phyloP scores from a whole-genome alignment of 805 yeast genomes.

The Candida silvicultrix region DNA sequence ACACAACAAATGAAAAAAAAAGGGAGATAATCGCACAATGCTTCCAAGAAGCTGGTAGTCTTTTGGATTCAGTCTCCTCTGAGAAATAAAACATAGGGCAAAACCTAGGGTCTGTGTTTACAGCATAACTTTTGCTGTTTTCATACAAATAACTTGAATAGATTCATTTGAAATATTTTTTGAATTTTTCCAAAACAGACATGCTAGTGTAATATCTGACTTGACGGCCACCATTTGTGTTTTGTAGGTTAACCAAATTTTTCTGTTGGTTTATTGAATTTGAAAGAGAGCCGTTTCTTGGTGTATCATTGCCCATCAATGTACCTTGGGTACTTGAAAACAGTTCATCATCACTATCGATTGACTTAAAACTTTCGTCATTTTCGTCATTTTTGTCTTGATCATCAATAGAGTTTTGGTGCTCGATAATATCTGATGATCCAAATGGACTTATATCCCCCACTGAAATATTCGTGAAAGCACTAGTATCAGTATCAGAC shows the following conservation, averaged over 20 bases:
- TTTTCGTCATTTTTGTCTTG: slow-evolving; percentile 2
- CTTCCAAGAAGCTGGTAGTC: no score
- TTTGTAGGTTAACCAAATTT: slow-evolving; percentile 10
- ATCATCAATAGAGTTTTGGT: not conserved
- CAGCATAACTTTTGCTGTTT: not conserved
- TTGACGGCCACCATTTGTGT: slow-evolving; percentile 12
- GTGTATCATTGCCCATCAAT: slow-evolving; percentile 5
- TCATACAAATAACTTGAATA: no score
- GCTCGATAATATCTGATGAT: slow-evolving; percentile 1
- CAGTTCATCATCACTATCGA: slow-evolving; percentile 8
- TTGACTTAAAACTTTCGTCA: slow-evolving; percentile 10
- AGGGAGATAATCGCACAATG: no score
- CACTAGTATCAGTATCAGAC: slow-evolving; percentile 18
- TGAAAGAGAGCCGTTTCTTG: not conserved
- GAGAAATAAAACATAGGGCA: no score
- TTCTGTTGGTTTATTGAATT: not conserved
- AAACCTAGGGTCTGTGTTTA: not conserved
- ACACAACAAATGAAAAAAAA: not conserved
- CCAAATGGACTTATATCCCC: slow-evolving; percentile 15
- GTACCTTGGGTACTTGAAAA: slow-evolving; percentile 18
- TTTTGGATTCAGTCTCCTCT: no score
- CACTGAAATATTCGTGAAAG: slow-evolving; percentile 17
- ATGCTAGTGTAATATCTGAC: slow-evolving; percentile 17
- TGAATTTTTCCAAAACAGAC: slow-evolving; percentile 19
- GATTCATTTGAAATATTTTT: slow-evolving; percentile 16